Base-by-base conservation (phyloP, 768 basidiomycete species). In the Heimioporus sp. region DNA sequence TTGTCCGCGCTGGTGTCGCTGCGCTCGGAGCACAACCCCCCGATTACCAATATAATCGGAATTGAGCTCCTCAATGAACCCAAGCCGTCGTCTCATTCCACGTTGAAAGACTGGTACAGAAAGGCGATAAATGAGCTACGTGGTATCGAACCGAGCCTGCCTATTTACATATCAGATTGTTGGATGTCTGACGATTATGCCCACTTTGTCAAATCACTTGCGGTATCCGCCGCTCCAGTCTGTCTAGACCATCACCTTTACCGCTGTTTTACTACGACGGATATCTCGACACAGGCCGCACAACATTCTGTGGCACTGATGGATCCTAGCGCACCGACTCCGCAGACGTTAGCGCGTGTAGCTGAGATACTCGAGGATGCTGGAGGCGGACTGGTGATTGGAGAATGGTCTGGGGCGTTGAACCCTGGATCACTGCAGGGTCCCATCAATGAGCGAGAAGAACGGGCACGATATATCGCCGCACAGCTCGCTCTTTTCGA, bases 211-310 rank as follows among this genome's bases (percentile, higher is more conserved):
- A 67, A 67, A 20, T 62, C 71, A 7, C 68, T 71, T 56, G 42
- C 65, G 42, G 10, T 59, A 51, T 28, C 61, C 21, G 49, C 72
- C 51, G 61, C 59, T 15, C 80, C 81, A 28, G 72, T 83, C 17
- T 81, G 86, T 13, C 72, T 92, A 37, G 91, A 93, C 65, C 87
- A 91, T 57, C 91, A 92, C 62, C 76, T 92, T 19, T 93, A 92
- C 62, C 80, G 91, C 21, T 90, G 88, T 66, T 90, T 91, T 65
- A 87, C 87, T 0, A 54, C 65, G 0, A 70, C 70, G 1, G 91
- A 93, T 65, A 78, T 68, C 16, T 53, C 65, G 1, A 82, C 80
- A 4, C 64, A 78, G 8, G 87, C 79, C 0, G 61, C 75, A 4
- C 74, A 79, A 40, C 90, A 89, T 60, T 73, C 81, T 8, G 61